Conservation (phyloP, 495 filamentous ascomycete genomes). For the Jackrogersella minutella region DNA sequence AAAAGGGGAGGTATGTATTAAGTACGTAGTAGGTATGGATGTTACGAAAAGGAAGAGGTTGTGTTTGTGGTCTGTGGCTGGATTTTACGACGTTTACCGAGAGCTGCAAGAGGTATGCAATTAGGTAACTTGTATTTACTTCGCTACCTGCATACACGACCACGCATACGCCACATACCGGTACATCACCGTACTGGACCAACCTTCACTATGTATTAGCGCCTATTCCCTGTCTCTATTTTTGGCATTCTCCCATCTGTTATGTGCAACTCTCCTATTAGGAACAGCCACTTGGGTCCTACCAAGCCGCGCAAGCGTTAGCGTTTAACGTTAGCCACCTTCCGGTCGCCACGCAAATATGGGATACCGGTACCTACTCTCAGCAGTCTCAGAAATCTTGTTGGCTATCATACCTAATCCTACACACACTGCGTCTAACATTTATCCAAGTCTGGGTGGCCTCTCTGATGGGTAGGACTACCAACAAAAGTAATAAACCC, state of each 20-base stretch:
- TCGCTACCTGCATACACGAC: conserved; percentile 20
- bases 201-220: neutral
- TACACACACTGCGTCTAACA: too few relatives aligned
- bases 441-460: neutral
- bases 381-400: too few relatives aligned
- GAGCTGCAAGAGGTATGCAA: conserved; percentile 4
- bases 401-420: neutral
- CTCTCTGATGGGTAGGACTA: neutral
- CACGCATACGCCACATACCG: neutral
- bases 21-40: too few relatives aligned
- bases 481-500: neutral
- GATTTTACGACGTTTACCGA: too few relatives aligned
- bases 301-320: conserved; percentile 1
- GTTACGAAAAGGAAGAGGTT: neutral
- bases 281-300: neutral
- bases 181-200: too few relatives aligned
- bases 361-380: too few relatives aligned
- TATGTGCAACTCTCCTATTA: neutral
- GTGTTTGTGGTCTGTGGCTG: neutral
- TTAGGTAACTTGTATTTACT: neutral
- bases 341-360: conserved; percentile 5
- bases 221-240: conserved; percentile 9
- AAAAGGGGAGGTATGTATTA: neutral
- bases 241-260: neutral
- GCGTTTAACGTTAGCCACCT: neutral